Percentiles rank a stretch among this genome's conserved stretches.
These are phyloP conservation scores for Brasenia schreberi DNA, from an alignment of 164 flowering plant species.

Conservation along the genomic window DNA sequence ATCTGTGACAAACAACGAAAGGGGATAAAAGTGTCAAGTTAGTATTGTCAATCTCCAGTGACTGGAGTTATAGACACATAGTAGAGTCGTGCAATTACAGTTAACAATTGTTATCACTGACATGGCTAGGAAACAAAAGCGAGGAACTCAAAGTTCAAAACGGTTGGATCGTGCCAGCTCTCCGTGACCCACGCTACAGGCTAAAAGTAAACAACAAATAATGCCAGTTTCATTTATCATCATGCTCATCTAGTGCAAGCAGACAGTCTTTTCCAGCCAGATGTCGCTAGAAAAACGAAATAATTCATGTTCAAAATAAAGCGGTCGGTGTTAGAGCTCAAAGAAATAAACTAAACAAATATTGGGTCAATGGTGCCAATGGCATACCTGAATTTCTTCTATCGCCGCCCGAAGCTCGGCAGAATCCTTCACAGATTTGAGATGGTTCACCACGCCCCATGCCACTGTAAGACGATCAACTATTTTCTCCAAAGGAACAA, in stretches of 20 bases:
- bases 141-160: not conserved
- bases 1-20: too few species aligned
- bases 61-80: too few species aligned
- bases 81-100: too few species aligned
- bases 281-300: too few species aligned
- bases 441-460: conserved; percentile 92
- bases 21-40: too few species aligned
- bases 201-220: not conserved
- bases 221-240: not conserved
- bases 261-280: not conserved
- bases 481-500: conserved; percentile 84
- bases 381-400: conserved; percentile 84
- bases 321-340: not conserved
- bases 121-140: too few species aligned
- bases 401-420: conserved; percentile 88
- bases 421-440: conserved; percentile 79
- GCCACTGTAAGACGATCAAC: conserved; percentile 54
- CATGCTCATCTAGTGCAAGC: not conserved
- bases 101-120: too few species aligned
- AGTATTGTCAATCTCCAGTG: too few species aligned
- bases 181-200: not conserved
- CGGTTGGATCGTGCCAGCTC: not conserved
- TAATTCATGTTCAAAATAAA: not conserved
- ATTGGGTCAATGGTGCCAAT: not conserved
- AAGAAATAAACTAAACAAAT: too few species aligned